phyloP scores from a whole-genome alignment of 495 filamentous ascomycete species.

The Hypoxylon subgilvum region DNA sequence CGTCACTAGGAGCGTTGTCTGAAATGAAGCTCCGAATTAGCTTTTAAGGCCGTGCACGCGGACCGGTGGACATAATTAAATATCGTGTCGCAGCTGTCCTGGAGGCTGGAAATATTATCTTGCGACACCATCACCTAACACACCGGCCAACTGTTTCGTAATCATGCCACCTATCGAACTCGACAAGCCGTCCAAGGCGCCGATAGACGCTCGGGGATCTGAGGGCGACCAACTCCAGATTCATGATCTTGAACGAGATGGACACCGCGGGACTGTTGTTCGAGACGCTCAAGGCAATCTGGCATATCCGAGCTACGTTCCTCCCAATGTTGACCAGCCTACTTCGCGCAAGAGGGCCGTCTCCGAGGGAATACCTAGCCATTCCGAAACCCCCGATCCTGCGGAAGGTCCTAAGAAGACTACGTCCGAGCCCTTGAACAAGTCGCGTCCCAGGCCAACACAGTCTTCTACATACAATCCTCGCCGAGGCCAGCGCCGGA shows the following conservation, averaged over 20 bases:
- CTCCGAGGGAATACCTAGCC: slow-evolving; percentile 5
- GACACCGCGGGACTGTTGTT: slow-evolving; percentile 36
- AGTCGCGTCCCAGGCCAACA: slow-evolving; percentile 3
- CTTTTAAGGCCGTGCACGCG: too few relatives aligned
- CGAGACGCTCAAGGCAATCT: slow-evolving; percentile 43
- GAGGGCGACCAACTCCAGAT: slow-evolving; percentile 5
- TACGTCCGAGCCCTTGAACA: slow-evolving; percentile 19
- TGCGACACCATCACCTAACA: too few relatives aligned
- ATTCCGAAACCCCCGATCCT: slow-evolving; percentile 2
- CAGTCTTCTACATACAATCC: slow-evolving; percentile 31
- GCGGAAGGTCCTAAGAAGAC: slow-evolving; percentile 21
- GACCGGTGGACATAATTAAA: too few relatives aligned
- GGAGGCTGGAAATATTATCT: too few relatives aligned
- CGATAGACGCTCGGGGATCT: slow-evolving; percentile 7
- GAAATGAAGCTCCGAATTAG: too few relatives aligned
- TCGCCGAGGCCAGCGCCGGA: slow-evolving; percentile 6
- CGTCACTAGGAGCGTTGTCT: too few relatives aligned
- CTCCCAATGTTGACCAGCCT: slow-evolving; percentile 43
- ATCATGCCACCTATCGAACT: slow-evolving; percentile 30
- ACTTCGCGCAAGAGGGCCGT: slow-evolving; percentile 19
- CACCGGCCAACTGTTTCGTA: too few relatives aligned
- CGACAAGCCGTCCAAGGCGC: slow-evolving; percentile 26
- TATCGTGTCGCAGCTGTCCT: too few relatives aligned
- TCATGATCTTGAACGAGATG: slow-evolving; percentile 20
- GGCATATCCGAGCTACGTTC: slow-evolving; percentile 47